Base-by-base conservation (phyloP, 2,329 filamentous ascomycete species). In the Clathrospora elynae region DNA sequence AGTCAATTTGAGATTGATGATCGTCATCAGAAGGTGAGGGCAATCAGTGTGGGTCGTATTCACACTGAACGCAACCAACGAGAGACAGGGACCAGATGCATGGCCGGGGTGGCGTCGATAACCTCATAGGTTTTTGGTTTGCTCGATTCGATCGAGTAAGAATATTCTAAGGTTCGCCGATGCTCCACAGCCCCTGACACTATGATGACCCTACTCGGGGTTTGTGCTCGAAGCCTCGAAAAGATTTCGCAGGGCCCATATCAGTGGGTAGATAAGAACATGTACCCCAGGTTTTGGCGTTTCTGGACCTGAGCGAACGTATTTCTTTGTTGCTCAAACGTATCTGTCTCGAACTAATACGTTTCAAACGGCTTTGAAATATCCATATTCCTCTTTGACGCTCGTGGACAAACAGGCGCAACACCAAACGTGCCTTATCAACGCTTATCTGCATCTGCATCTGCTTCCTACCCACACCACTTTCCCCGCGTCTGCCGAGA, bases 141-240 rank as follows among this genome's bases (percentile, higher is more conserved):
- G 44, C 44, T 47, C 44, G 47, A 62, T 62, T 54, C 49, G 53
- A 69, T 70, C 64, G 63, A 70, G 67, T 68, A 68, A 69, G 35
- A 46, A 12, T 29, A 34, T 29, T 24, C 26, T 39, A 42, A 36
- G 42, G 42, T 24, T 50, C 41, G 38, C 52, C 50, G 53, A 43
- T 43, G 44, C 42, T 52, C 51, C 41, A 47, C 42, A 23, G 36
- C 53, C 52, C 49, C 53, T 55, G 53, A 34, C 51, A 39, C 49
- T 54, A 55, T 51, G 41, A 31, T 42, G 35, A 25, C 34, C 36
- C 47, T 47, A 46, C 50, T 46, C 49, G 53, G 54, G 42, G 44
- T 43, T 25, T 23, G 33, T 32, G 31, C 29, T 45, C 35, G 33
- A 48, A 24, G 41, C 33, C 29, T 36, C 34, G 17, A 39, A 41